Base-by-base conservation (phyloP, 805 yeast species). In the Yamadazyma olivae region DNA sequence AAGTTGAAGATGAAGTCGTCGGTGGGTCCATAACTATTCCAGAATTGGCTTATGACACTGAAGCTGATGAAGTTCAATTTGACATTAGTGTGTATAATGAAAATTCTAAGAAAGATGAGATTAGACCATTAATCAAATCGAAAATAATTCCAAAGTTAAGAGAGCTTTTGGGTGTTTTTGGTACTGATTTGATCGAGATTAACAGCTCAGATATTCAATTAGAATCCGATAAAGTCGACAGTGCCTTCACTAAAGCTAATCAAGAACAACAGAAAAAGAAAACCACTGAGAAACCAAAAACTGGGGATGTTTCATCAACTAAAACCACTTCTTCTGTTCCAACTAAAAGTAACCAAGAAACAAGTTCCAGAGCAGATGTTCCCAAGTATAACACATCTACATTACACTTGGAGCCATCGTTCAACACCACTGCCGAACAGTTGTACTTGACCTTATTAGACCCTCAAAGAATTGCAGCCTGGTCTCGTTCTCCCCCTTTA, bases 11-110 rank as follows among this genome's bases (percentile, higher is more conserved):
- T 3, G 39, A 44, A 20, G 56, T 50, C 8, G 79, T 77, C 33
- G 64, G 68, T 30, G 99, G 99, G 19, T 70, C 83, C 14, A 81
- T 93, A 38, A 74, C 79, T 6, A 64, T 93, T 34, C 99, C 99
- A 5, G 99, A 93, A 59, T 74, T 93, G 41, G 91, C 97, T 5
- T 93, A 93, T 61, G 98, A 93, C 58, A 78, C 95, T 7, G 93
- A 83, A 35, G 74, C 65, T 17, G 90, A 83, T 42, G 97, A 89
- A 46, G 83, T 81, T 51, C 96, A 87, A 58, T 93, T 91, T 56
- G 83, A 82, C 34, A 72, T 89, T 35, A 71, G 83, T 17, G 71
- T 89, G 28, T 74, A 74, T 51, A 74, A 74, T 41, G 83, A 80
- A 43, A 65, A 59, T 43, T 51, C 67, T 17, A 56, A 53, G 10